Evolutionary conservation across 441 rosid genomes (phyloP).

Genomic region (Populus hybrid): DNA sequence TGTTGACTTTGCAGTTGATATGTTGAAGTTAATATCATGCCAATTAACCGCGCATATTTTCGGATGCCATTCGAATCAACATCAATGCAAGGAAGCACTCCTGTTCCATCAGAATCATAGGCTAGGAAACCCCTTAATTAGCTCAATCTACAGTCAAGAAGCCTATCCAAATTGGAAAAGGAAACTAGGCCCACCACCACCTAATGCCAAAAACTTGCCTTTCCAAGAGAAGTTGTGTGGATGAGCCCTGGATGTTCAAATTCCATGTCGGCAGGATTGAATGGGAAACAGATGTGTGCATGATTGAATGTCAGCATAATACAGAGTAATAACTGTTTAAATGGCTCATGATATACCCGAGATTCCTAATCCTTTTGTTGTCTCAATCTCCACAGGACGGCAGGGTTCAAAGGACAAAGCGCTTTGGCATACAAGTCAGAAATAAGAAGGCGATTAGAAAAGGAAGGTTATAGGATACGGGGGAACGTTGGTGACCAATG

Average conservation of each 20-base stretch:
- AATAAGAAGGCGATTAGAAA: conserved; percentile 55
- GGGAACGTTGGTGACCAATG: conserved; percentile 96
- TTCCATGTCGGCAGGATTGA: not conserved
- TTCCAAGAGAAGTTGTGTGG: not conserved
- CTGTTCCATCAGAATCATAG: not conserved
- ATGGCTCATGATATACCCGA: not conserved
- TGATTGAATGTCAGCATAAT: not conserved
- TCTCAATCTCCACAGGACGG: conserved; percentile 34
- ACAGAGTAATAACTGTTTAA: not conserved
- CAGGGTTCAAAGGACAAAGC: conserved; percentile 43
- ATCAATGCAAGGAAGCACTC: not conserved
- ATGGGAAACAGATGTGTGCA: not conserved
- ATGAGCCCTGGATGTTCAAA: not conserved
- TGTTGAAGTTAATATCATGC: not conserved
- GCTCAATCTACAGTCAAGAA: not conserved
- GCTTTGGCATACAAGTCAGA: conserved; percentile 60
- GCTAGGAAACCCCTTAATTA: not conserved
- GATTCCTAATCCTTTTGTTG: not conserved
- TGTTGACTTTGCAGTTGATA: not conserved
- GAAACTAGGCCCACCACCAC: not conserved
- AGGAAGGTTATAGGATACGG: conserved; percentile 78
- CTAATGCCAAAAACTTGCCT: not conserved
- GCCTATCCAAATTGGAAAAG: not conserved
- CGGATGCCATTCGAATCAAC: not conserved
- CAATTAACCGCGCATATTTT: not conserved